Evolutionary conservation across 257 asterid genomes (phyloP).

Genomic region (Scutellaria minor): DNA sequence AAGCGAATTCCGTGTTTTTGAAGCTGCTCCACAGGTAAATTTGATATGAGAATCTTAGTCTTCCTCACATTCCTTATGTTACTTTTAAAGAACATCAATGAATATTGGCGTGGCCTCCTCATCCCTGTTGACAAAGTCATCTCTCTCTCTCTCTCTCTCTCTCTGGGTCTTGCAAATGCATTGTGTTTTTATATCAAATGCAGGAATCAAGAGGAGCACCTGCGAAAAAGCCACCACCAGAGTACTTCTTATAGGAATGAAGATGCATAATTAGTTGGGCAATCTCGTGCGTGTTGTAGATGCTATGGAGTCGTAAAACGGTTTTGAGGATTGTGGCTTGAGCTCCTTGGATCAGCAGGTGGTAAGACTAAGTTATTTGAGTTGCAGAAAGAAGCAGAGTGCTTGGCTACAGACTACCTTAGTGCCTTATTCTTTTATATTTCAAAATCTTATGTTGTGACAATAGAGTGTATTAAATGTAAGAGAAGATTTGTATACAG

Average conservation of each 20-base stretch:
- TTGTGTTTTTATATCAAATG: conserved; percentile 33
- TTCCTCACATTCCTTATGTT: background rate
- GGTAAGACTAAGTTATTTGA: too few relatives aligned
- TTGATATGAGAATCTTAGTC: background rate
- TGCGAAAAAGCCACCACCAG: conserved; percentile 82
- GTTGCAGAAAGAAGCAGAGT: too few relatives aligned
- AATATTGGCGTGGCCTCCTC: background rate
- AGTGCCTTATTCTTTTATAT: too few relatives aligned
- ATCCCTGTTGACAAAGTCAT: background rate
- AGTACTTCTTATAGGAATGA: conserved; percentile 73
- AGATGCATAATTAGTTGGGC: background rate
- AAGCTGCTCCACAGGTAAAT: conserved; percentile 92
- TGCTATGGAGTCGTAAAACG: background rate
- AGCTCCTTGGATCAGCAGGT: too few relatives aligned
- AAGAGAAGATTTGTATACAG: too few relatives aligned
- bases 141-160: background rate
- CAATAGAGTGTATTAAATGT: too few relatives aligned
- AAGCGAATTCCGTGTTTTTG: conserved; percentile 77
- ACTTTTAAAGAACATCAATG: background rate
- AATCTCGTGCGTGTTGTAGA: background rate
- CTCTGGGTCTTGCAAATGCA: background rate
- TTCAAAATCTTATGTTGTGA: too few relatives aligned
- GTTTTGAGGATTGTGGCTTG: background rate
- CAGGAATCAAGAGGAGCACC: conserved; percentile 96
- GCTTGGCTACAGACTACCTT: too few relatives aligned